Evolutionary conservation across 495 filamentous ascomycete genomes (phyloP).

Genomic region (Zalerion maritima): DNA sequence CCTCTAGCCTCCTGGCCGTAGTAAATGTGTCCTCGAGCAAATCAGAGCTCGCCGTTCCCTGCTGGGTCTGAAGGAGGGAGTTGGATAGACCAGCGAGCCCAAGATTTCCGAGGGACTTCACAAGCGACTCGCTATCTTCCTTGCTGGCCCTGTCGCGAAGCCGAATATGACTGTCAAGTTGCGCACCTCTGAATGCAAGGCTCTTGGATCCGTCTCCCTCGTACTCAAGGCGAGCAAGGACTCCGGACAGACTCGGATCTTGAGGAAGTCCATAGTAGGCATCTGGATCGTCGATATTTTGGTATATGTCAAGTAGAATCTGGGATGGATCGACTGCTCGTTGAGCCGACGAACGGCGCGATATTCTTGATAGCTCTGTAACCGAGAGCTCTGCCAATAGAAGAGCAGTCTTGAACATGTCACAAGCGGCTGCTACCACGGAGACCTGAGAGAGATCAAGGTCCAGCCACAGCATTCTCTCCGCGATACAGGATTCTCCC

Average conservation of each 20-base stretch:
- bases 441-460: conserved; percentile 61
- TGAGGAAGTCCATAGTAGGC: conserved; percentile 90
- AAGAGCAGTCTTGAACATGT: conserved; percentile 75
- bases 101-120: conserved; percentile 49
- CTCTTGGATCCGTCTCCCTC: conserved; percentile 80
- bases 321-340: conserved; percentile 45
- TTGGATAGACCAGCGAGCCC: conserved; percentile 60
- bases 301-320: conserved; percentile 66
- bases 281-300: conserved; percentile 87
- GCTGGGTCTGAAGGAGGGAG: conserved; percentile 50
- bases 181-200: conserved; percentile 80
- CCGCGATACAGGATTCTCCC: conserved; percentile 57
- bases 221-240: conserved; percentile 77
- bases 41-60: conserved; percentile 37
- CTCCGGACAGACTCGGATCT: conserved; percentile 53
- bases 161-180: conserved; percentile 71
- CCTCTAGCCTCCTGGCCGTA: conserved; percentile 73
- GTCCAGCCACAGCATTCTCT: conserved; percentile 74
- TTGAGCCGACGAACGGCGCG: conserved; percentile 51
- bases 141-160: conserved; percentile 22
- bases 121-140: conserved; percentile 34
- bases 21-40: conserved; percentile 58
- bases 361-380: conserved; percentile 37
- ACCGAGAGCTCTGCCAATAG: conserved; percentile 64
- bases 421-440: conserved; percentile 61